These are phyloP conservation scores for Hippophae rhamnoides DNA, from an alignment of 306 rosid species.

Conservation along the genomic window DNA sequence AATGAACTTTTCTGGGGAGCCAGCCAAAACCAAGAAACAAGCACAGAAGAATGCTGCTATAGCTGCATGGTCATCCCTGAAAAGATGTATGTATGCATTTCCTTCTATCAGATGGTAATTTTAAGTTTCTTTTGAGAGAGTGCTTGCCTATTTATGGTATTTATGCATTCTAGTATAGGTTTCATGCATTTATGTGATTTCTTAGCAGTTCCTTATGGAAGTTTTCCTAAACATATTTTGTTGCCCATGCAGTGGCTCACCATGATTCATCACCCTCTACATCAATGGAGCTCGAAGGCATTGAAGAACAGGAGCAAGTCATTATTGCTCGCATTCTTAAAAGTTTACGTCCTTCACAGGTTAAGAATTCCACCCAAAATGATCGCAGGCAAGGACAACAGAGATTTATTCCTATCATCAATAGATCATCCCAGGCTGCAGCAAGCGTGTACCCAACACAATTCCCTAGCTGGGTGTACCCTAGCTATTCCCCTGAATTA, in stretches of 20 bases:
- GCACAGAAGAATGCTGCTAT: conserved; percentile 83
- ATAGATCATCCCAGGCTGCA: conserved; percentile 26
- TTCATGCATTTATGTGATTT: neutral
- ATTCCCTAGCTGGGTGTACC: conserved; percentile 39
- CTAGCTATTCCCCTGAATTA: conserved; percentile 43
- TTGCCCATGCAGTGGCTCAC: conserved; percentile 52
- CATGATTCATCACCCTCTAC: conserved; percentile 29
- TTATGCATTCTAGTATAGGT: conserved; percentile 3
- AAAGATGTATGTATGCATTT: conserved; percentile 39
- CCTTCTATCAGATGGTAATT: neutral
- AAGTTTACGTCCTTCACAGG: conserved; percentile 29
- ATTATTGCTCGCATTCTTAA: conserved; percentile 53
- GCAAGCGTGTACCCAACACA: conserved; percentile 30
- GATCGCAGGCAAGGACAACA: conserved; percentile 26
- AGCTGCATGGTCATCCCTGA: conserved; percentile 73
- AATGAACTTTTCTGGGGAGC: conserved; percentile 55
- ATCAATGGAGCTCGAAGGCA: conserved; percentile 33
- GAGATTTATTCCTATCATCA: conserved; percentile 21
- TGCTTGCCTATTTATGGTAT: conserved; percentile 5
- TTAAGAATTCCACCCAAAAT: conserved; percentile 20
- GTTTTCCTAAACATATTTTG: conserved; percentile 16
- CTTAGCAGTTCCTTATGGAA: neutral
- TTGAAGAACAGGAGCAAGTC: conserved; percentile 64
- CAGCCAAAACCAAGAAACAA: conserved; percentile 72
- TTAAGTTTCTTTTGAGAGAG: conserved; percentile 12